Percentiles rank a stretch among this genome's conserved stretches.
Conservation (phyloP, 495 filamentous ascomycete genomes). For the Penicillium alfredii region DNA sequence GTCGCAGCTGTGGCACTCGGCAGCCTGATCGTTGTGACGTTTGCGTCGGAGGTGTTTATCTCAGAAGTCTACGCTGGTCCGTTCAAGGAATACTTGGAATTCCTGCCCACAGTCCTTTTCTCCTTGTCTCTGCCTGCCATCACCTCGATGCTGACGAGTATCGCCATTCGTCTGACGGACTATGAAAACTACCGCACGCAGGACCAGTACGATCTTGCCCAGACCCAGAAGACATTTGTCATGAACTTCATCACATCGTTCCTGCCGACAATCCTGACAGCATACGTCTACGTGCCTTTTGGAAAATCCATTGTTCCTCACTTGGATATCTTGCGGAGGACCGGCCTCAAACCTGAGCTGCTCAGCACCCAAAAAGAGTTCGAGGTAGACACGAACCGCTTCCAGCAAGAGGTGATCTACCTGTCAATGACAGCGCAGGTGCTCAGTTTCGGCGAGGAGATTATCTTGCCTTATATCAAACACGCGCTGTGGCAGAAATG, state of each 20-base stretch:
- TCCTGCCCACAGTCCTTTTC: conserved; percentile 78
- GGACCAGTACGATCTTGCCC: conserved; percentile 70
- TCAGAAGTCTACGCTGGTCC: conserved; percentile 87
- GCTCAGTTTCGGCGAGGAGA: conserved; percentile 78
- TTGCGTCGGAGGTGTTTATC: conserved; percentile 89
- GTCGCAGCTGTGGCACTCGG: conserved; percentile 67
- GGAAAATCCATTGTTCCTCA: conserved; percentile 75
- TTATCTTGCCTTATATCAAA: conserved; percentile 78
- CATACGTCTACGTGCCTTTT: conserved; percentile 95
- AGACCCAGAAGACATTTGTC: conserved; percentile 86
- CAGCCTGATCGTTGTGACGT: conserved; percentile 71
- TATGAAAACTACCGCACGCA: conserved; percentile 88
- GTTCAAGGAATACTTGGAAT: conserved; percentile 74
- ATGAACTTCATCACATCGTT: conserved; percentile 97
- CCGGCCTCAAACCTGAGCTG: conserved; percentile 8
- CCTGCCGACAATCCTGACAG: conserved; percentile 82
- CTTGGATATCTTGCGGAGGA: conserved; percentile 65
- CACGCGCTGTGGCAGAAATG: conserved; percentile 43
- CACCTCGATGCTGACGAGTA: conserved; percentile 60
- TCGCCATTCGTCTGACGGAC: conserved; percentile 73
- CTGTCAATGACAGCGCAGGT: conserved; percentile 91
- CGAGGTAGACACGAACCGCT: conserved; percentile 68
- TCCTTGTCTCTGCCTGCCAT: conserved; percentile 72
- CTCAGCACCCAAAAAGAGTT: conserved; percentile 43
- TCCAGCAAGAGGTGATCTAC: conserved; percentile 90